Conservation (phyloP, 139 green algal species). For the Chlamydomonas incerta region DNA sequence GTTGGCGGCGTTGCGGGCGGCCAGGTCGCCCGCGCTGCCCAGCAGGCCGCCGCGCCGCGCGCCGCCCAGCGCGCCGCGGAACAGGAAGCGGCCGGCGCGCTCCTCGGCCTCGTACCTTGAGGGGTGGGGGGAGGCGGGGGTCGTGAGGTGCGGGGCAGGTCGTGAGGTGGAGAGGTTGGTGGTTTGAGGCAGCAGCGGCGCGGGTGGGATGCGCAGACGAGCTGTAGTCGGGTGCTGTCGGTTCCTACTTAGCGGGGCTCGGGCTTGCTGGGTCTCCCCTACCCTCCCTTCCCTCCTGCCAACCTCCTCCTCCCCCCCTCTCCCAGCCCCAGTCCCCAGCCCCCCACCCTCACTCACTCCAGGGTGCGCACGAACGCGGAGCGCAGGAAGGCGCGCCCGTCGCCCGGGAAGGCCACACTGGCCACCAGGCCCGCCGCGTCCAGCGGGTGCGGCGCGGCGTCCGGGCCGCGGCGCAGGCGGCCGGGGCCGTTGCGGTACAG, state of each 20-base stretch:
- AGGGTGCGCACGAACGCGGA: slow-evolving; percentile 52
- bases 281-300: not conserved
- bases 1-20: slow-evolving; percentile 59
- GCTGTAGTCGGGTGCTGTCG: too few relatives aligned
- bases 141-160: not conserved
- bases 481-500: slow-evolving; percentile 60
- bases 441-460: slow-evolving; percentile 55
- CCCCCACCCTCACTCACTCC: slow-evolving; percentile 52
- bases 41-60: slow-evolving; percentile 30
- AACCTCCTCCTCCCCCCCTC: not conserved
- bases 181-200: too few relatives aligned
- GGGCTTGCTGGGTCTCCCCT: too few relatives aligned
- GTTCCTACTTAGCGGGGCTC: too few relatives aligned
- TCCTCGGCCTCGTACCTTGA: slow-evolving; percentile 50
- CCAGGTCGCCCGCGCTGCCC: slow-evolving; percentile 52
- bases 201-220: too few relatives aligned
- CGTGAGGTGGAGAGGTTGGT: too few relatives aligned
- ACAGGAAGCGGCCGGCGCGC: slow-evolving; percentile 47
- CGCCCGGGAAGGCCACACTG: slow-evolving; percentile 47
- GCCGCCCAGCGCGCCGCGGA: slow-evolving; percentile 66
- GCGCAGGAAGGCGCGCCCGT: slow-evolving; percentile 60
- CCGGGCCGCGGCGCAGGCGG: slow-evolving; percentile 36
- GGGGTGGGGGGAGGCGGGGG: too few relatives aligned
- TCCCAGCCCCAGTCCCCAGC: not conserved
- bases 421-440: slow-evolving; percentile 68